Percentiles rank a stretch among this genome's conserved stretches.
Conservation (phyloP, 2,329 filamentous ascomycete species). For the Pseudocercospora fuligena region DNA sequence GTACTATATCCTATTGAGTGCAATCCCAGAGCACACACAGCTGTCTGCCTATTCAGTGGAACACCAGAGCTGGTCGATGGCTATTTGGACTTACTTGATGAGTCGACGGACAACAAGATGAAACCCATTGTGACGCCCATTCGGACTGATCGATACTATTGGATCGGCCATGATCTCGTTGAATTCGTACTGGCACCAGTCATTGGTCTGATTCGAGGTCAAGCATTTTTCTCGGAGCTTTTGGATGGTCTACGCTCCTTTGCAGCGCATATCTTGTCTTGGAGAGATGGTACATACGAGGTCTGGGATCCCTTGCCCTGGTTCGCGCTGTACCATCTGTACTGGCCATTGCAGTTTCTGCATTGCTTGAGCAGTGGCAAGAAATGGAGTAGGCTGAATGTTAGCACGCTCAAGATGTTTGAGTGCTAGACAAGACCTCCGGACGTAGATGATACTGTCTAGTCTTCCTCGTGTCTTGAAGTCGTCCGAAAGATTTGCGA, state of each 20-base stretch:
- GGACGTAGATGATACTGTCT: not conserved
- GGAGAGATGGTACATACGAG: constrained; percentile 57
- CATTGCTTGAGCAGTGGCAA: constrained; percentile 50
- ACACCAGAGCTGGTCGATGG: constrained; percentile 52
- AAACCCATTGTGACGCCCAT: constrained; percentile 31
- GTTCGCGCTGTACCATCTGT: constrained; percentile 59
- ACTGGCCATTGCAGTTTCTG: constrained; percentile 60
- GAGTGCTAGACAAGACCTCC: constrained; percentile 36
- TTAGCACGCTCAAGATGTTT: constrained; percentile 68
- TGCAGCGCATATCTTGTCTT: constrained; percentile 48
- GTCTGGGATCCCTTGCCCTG: constrained; percentile 57
- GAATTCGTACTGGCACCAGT: constrained; percentile 57
- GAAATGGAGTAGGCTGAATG: constrained; percentile 69
- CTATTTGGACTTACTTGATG: constrained; percentile 57
- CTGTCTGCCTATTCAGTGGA: constrained; percentile 63
- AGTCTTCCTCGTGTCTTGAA: not conserved
- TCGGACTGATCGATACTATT: constrained; percentile 56
- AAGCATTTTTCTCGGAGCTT: constrained; percentile 34
- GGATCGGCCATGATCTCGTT: constrained; percentile 70
- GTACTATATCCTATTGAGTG: constrained; percentile 71
- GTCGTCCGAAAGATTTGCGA: not conserved
- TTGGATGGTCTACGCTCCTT: constrained; percentile 41
- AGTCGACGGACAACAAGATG: constrained; percentile 13
- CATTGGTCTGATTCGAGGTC: constrained; percentile 43
- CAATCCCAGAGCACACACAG: constrained; percentile 72